Base-by-base conservation (phyloP, 2,329 filamentous ascomycete genomes). In the Metarhizium humberi region DNA sequence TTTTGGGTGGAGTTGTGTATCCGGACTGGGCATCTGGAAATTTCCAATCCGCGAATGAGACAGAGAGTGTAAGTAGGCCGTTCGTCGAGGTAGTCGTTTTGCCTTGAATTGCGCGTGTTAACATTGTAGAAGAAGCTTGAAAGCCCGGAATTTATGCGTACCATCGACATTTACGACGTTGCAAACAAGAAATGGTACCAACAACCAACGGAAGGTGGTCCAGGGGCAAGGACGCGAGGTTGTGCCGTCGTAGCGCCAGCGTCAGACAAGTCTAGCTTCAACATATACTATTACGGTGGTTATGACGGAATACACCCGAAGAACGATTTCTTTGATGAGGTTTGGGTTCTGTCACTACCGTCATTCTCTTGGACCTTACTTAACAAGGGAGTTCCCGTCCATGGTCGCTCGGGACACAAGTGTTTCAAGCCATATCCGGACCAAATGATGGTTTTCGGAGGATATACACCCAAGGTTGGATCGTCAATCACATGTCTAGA, bases 251-350 rank as follows among this genome's bases (percentile, higher is more conserved):
- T 90, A 1, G 87, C 82, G n/a, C 75, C 82, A 0, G 85, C 88
- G 14, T 75, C 82, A 48, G 88, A 91, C 64, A 77, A 76, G 38
- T 88, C 86, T 11, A 90, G 85, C 56, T 88, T 86, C 69, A 91
- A 92, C 65, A 85, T 95, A 51, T 92, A 92, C 73, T 90, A 89
- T 72, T 94, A 90, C 62, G 90, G 88, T 16, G 90, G 90, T 0
- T 92, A 87, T 64, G 71, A 82, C 56, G 82, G 80, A 0, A 60
- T 84, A 6, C 56, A 77, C 55, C 32, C 57, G 0, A 52, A 48
- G 0, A 57, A 69, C 0, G 57, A 67, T 16, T 80, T 75, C 59
- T 76, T 68, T 54, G 83, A 90, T 57, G 87, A 89, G 50, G 86
- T 92, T 67, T 94, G 88, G 88, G 85, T 91, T 25, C 74, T 94